Percentiles rank a stretch among this genome's conserved stretches.
Conservation (phyloP, 108 stramenopile genomes). For the Fragilaria crotonensis region DNA sequence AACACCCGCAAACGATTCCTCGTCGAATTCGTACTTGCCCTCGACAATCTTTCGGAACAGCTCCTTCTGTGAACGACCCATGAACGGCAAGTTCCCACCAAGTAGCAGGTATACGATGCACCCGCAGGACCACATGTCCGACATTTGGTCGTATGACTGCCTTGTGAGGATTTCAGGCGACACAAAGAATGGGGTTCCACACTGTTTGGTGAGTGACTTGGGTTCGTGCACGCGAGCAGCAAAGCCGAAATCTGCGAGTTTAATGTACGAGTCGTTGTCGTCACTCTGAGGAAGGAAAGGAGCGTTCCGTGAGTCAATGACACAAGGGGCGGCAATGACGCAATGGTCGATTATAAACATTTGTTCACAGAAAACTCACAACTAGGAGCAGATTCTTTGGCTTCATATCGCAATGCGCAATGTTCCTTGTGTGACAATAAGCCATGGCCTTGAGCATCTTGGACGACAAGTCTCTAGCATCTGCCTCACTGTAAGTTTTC, state of each 20-base stretch:
- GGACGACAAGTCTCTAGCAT: constrained; percentile 71
- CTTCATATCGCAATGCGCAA: constrained; percentile 90
- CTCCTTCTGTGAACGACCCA: constrained; percentile 65
- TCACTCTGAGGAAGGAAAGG: constrained; percentile 29
- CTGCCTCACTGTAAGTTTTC: constrained; percentile 77
- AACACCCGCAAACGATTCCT: no score
- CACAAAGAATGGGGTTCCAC: constrained; percentile 94
- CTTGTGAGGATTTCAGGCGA: constrained; percentile 90
- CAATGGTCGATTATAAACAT: background rate
- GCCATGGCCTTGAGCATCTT: constrained; percentile 71
- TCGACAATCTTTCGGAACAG: constrained; percentile 65
- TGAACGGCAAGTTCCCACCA: constrained; percentile 84
- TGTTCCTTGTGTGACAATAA: constrained; percentile 64
- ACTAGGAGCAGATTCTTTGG: constrained; percentile 84
- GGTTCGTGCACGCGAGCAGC: constrained; percentile 70
- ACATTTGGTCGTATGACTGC: constrained; percentile 67
- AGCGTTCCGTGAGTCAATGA: no score
- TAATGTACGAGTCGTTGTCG: constrained; percentile 74
- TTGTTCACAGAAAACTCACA: constrained; percentile 1
- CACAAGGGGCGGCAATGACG: no score
- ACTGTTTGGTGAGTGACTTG: constrained; percentile 69
- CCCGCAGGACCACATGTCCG: constrained; percentile 97
- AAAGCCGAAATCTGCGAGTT: constrained; percentile 91
- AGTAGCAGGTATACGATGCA: constrained; percentile 91
- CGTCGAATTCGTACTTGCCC: constrained; percentile 59